Evolutionary conservation across 139 green algal genomes (phyloP), one percentile per base, ranked within the genome.

Genomic region (Closterium sp.): DNA sequence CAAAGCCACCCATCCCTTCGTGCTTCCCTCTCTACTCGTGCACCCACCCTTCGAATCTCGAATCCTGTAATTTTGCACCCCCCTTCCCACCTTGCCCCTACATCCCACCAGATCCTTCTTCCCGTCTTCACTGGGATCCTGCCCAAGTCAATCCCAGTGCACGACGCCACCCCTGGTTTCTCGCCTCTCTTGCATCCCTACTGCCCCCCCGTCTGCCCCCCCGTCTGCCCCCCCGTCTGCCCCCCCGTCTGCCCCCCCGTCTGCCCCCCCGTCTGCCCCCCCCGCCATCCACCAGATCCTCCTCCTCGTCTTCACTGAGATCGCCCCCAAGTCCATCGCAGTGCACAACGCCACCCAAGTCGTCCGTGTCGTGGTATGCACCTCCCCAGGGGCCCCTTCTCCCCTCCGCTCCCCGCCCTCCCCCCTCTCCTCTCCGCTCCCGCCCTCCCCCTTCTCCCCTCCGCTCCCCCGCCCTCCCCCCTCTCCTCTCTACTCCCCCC

Each of bases 81-180:
- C 28, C 5, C 69, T 84, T n/a, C 69, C 9, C 3, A n/a, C 28
- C 25, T 10, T 83, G 64, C 64, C 16, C 12, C 64, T 83, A 16
- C 64, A 83, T 83, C 16, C 12, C 64, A n/a, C n/a, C n/a, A 55
- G 88, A 28, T 36, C 85, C 19, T 87, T 28, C 81, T 91, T 1
- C 90, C 95, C 1, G 6, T 95, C 4, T 95, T 96, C 81, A 95
- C 89, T 0, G 94, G 95, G 92, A 96, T 96, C 34, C 84, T 89
- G 32, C 94, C 94, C 36, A 95, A 95, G 76, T 86, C 23, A 9
- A 76, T 91, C 38, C 94, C 94, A 28, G 94, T 96, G 87, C 94
- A 95, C 33, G 86, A 96, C 69, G 94, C 94, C 3, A n/a, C 36
- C 7, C 33, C 34, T 5, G 83, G 36, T n/a, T n/a, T n/a, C n/a